Evolutionary conservation across 2,329 filamentous ascomycete genomes (phyloP).

Genomic region (Fusarium bulbicola): DNA sequence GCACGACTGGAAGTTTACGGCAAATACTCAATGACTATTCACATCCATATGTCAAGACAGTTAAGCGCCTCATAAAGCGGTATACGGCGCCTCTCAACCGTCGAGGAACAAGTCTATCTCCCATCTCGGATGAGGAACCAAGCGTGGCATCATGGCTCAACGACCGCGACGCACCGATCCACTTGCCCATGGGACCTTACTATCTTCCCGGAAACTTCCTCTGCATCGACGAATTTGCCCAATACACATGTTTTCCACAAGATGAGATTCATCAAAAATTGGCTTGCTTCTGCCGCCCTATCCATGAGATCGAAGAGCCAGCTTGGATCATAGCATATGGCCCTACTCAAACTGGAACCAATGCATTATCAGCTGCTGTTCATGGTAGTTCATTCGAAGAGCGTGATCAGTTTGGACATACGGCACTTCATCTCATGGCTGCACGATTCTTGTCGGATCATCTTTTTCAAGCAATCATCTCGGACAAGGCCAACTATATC

Average conservation of each 20-base stretch:
- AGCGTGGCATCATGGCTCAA: slow-evolving; percentile 40
- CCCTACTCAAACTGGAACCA: slow-evolving; percentile 25
- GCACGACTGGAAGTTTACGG: slow-evolving; percentile 49
- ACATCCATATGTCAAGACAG: slow-evolving; percentile 48
- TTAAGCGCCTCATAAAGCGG: slow-evolving; percentile 51
- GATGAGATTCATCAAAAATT: slow-evolving; percentile 37
- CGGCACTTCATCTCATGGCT: slow-evolving; percentile 57
- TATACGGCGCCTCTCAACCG: slow-evolving; percentile 47
- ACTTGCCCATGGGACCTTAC: slow-evolving; percentile 33
- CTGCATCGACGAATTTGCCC: slow-evolving; percentile 40
- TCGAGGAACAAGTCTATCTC: slow-evolving; percentile 35
- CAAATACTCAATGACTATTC: slow-evolving; percentile 47
- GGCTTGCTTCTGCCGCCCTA: slow-evolving; percentile 45
- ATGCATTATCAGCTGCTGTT: slow-evolving; percentile 18
- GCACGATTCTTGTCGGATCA: slow-evolving; percentile 43
- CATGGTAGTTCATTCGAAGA: slow-evolving; percentile 16
- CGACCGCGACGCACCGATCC: slow-evolving; percentile 41
- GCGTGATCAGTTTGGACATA: slow-evolving; percentile 58
- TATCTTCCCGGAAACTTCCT: slow-evolving; percentile 62
- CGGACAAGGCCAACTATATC: slow-evolving; percentile 25
- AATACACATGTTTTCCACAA: slow-evolving; percentile 28
- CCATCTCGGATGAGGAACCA: slow-evolving; percentile 34
- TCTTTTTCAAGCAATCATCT: slow-evolving; percentile 43
- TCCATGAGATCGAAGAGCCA: slow-evolving; percentile 34
- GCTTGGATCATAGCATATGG: slow-evolving; percentile 46